Evolutionary conservation across 169 alveolate genomes (phyloP), one percentile per base, ranked within the genome.

Genomic region (Eimeria necatrix): DNA sequence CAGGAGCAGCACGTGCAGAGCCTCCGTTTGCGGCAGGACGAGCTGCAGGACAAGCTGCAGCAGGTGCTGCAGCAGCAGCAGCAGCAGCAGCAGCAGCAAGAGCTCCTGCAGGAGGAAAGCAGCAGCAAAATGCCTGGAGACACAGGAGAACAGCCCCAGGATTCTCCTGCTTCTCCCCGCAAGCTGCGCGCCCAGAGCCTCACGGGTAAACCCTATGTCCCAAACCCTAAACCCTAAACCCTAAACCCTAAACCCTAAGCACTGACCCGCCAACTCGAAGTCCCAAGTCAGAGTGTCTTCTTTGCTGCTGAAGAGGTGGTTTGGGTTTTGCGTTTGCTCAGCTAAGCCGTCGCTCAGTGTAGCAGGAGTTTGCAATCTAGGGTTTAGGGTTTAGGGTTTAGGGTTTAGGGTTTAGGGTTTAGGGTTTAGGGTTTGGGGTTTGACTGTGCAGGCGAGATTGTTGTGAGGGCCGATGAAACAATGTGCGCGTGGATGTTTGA

Each of bases 401-500:
- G 73, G 73, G 73, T 61, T 61, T 61, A 61, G 73, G 73, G 73
- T 61, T 61, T 61, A 61, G 73, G 73, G 73, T 6, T 61, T 6
- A 61, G 73, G 5, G 5, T 68, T 68, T 68, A n/a, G n/a, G n/a
- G n/a, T n/a, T n/a, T n/a, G n/a, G n/a, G n/a, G 41, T 32, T 32
- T 32, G 41, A 32, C 41, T 32, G 41, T 32, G 41, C 41, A 32
- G 41, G 3, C 41, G 41, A 32, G 41, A 32, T 32, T 32, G 2
- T 32, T 32, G 41, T 81, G 71, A 24, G 24, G 20, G 90, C 90
- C 48, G 90, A 81, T 0, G 73, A 81, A 46, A 73, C 9, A 9
- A 81, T 81, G 90, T 81, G 90, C n/a, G 90, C 90, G 12, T 81
- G 90, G 90, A 59, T 59, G 12, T 81, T 81, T 48, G 90, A 81